phyloP scores from a whole-genome alignment of 169 alveolate genomes.

The Besnoitia besnoiti region DNA sequence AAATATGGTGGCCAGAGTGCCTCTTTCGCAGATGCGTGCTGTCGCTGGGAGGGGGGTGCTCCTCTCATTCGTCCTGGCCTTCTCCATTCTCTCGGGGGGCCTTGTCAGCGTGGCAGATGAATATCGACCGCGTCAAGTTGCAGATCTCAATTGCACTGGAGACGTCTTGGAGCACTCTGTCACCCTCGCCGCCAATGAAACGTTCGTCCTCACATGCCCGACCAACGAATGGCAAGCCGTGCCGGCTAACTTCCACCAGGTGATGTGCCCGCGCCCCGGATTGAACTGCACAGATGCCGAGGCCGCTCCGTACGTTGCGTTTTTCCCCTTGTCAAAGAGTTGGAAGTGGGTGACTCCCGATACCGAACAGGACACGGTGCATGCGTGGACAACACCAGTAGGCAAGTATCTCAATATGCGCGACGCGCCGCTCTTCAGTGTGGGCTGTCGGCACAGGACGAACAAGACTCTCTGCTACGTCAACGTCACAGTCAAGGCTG shows the following conservation, averaged over 20 bases:
- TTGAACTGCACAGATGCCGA: neutral
- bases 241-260: neutral
- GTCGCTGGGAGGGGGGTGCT: neutral
- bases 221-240: neutral
- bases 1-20: neutral
- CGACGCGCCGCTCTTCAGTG: slow-evolving; percentile 11
- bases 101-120: neutral
- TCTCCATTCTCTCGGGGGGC: neutral
- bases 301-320: slow-evolving; percentile 3
- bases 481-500: slow-evolving; percentile 11
- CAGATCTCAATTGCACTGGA: neutral
- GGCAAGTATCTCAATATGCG: neutral
- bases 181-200: neutral
- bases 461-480: neutral
- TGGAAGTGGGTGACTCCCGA: slow-evolving; percentile 24
- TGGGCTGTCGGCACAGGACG: neutral
- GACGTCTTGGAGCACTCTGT: neutral
- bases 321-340: neutral
- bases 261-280: neutral
- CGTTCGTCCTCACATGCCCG: neutral
- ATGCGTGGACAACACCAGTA: neutral
- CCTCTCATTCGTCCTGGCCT: neutral
- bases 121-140: neutral
- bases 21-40: neutral
- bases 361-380: neutral